These are phyloP conservation scores for Circinella minor DNA, from an alignment of 371 early-diverging fungal genomes.

Conservation along the genomic window DNA sequence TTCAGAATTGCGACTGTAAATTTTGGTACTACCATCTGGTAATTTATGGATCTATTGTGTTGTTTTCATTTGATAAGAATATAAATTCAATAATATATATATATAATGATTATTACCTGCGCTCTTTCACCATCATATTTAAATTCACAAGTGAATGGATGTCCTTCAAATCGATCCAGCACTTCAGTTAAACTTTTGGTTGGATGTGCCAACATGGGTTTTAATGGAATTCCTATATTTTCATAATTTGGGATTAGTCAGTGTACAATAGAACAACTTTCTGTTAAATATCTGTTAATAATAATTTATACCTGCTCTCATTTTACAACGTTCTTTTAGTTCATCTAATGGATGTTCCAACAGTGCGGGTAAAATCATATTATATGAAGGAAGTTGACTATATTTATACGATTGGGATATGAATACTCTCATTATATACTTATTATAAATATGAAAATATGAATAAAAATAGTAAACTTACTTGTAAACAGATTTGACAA, in stretches of 20 bases:
- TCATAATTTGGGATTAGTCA: background rate
- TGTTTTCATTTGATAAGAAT: no score
- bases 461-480: constrained; percentile 28
- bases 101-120: constrained; percentile 67
- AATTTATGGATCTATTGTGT: constrained; percentile 76
- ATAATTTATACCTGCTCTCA: constrained; percentile 77
- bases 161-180: constrained; percentile 91
- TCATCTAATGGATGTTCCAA: constrained; percentile 75
- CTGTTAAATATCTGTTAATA: background rate
- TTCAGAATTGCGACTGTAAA: constrained; percentile 99
- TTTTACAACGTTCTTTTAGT: constrained; percentile 74
- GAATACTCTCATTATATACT: no score
- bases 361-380: constrained; percentile 86
- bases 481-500: constrained; percentile 92
- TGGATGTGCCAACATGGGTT: constrained; percentile 99
- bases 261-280: no score
- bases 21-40: constrained; percentile 71
- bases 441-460: no score
- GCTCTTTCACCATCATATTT: constrained; percentile 99
- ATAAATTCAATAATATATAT: background rate
- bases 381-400: constrained; percentile 90
- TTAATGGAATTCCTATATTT: constrained; percentile 84
- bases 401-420: background rate
- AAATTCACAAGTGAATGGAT: constrained; percentile 97
- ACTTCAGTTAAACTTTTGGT: constrained; percentile 95